Conservation (phyloP, 2,329 filamentous ascomycete species). For the Ciborinia camelliae region DNA sequence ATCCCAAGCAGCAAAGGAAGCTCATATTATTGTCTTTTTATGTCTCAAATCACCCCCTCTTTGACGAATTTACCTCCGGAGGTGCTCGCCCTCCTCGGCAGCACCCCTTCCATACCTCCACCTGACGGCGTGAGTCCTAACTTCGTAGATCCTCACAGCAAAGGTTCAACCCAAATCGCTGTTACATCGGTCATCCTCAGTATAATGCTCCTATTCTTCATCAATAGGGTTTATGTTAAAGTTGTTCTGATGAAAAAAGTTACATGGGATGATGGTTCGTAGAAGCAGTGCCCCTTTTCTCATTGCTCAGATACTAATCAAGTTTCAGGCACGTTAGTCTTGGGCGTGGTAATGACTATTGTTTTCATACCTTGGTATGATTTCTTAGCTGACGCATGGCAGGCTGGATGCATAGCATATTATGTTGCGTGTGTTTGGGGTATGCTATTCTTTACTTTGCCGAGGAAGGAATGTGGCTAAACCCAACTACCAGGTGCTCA, state of each 20-base stretch:
- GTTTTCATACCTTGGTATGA: background rate
- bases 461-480: background rate
- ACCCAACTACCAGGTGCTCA: background rate
- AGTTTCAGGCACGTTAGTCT: background rate
- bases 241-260: background rate
- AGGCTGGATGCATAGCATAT: constrained; percentile 3
- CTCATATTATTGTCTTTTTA: background rate
- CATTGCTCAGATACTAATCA: background rate
- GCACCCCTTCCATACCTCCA: background rate
- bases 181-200: background rate
- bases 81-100: background rate
- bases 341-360: background rate
- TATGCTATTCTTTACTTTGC: background rate
- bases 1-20: background rate
- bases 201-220: constrained; percentile 4
- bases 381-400: background rate
- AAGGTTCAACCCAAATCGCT: background rate
- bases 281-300: background rate
- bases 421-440: constrained; percentile 2
- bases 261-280: constrained; percentile 5
- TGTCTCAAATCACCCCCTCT: background rate
- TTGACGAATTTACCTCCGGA: background rate
- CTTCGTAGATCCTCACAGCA: background rate
- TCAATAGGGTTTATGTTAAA: constrained; percentile 1
- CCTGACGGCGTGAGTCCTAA: background rate